These are phyloP conservation scores for Blastomyces gilchristii DNA, from an alignment of 2,329 filamentous ascomycete genomes.

Conservation along the genomic window DNA sequence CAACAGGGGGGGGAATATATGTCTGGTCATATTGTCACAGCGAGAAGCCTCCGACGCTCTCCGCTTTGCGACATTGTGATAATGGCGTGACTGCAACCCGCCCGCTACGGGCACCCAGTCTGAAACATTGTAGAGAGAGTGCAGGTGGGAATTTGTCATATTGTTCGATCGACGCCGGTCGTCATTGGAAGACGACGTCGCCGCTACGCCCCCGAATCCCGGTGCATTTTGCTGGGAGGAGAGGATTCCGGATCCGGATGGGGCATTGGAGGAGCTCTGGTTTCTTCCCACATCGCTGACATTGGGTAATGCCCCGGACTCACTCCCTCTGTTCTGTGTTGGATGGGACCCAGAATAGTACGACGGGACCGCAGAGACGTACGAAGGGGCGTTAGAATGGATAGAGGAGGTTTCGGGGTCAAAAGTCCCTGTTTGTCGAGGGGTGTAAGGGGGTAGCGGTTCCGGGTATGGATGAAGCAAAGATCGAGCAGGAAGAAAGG, in stretches of 20 bases:
- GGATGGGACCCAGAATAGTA: slow-evolving; percentile 42
- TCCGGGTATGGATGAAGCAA: slow-evolving; percentile 15
- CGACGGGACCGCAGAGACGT: slow-evolving; percentile 55
- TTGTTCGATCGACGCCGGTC: slow-evolving; percentile 13
- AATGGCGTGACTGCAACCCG: slow-evolving; percentile 50
- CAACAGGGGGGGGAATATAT: slow-evolving; percentile 17
- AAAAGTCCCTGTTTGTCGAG: slow-evolving; percentile 9
- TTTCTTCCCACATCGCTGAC: slow-evolving; percentile 12
- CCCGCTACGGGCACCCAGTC: slow-evolving; percentile 49
- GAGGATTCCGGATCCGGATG: slow-evolving; percentile 6
- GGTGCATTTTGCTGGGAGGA: slow-evolving; percentile 37
- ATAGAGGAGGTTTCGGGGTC: slow-evolving; percentile 60
- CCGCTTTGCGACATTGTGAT: slow-evolving; percentile 54
- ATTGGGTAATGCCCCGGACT: slow-evolving; percentile 30
- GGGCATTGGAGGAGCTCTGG: slow-evolving; percentile 7
- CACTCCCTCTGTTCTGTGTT: slow-evolving; percentile 11
- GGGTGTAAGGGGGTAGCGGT: slow-evolving; percentile 16
- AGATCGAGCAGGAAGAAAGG: slow-evolving; percentile 15
- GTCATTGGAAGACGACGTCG: slow-evolving; percentile 11
- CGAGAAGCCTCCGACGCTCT: slow-evolving; percentile 39
- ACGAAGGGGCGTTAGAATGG: slow-evolving; percentile 57
- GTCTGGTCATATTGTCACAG: slow-evolving; percentile 17
- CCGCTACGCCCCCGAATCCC: slow-evolving; percentile 31
- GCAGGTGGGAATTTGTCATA: slow-evolving; percentile 17
- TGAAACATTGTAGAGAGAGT: slow-evolving; percentile 48